Conservation (phyloP, 768 basidiomycete genomes). For the Ramaria sp. region DNA sequence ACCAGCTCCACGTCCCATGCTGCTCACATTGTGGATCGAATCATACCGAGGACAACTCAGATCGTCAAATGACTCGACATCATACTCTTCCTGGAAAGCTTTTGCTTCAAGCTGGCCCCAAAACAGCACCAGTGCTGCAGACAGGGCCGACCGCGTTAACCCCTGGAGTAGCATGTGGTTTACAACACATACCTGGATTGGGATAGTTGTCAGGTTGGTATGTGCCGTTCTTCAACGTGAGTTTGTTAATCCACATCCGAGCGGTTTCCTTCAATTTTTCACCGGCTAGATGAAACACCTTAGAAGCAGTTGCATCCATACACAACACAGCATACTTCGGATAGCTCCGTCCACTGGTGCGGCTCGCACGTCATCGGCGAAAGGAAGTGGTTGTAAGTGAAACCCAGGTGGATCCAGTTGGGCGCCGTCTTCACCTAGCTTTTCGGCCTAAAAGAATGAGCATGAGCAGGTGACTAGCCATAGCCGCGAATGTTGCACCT, state of each 20-base stretch:
- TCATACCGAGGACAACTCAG: conserved; percentile 67
- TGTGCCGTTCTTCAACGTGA: conserved; percentile 63
- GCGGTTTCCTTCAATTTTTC: conserved; percentile 60
- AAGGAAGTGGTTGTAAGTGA: conserved; percentile 88
- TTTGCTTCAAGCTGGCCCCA: conserved; percentile 86
- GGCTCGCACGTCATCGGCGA: conserved; percentile 84
- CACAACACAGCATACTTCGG: conserved; percentile 36
- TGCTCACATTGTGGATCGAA: conserved; percentile 65
- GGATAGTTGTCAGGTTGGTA: conserved; percentile 88
- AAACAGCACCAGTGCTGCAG: conserved; percentile 69
- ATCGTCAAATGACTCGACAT: conserved; percentile 70
- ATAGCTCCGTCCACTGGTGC: conserved; percentile 58
- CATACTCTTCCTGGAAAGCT: conserved; percentile 86
- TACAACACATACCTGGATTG: conserved; percentile 63
- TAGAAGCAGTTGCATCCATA: background rate
- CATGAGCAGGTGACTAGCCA: background rate
- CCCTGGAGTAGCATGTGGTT: background rate
- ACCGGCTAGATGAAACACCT: conserved; percentile 34
- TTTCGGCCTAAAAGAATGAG: conserved; percentile 45
- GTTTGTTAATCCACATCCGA: conserved; percentile 62
- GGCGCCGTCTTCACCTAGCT: conserved; percentile 56
- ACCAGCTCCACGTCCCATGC: background rate
- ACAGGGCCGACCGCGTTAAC: background rate
- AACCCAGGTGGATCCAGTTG: conserved; percentile 77
- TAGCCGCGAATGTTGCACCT: conserved; percentile 32